Evolutionary conservation across 1,139 yeast genomes (phyloP).

Genomic region (Kodamaea anthophila): DNA sequence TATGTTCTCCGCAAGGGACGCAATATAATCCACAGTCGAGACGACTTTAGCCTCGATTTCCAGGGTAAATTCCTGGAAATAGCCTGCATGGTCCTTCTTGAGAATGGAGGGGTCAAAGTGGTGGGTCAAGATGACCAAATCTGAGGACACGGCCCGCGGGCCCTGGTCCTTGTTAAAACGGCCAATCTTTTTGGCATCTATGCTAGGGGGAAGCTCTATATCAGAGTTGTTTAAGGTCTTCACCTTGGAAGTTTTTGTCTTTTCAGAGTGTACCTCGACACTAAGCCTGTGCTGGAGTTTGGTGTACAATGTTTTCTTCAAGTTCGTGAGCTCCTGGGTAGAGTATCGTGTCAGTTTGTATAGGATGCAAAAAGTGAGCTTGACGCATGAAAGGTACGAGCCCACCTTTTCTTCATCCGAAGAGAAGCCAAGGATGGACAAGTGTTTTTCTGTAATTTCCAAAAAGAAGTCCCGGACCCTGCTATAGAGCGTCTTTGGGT

Average conservation of each 20-base stretch:
- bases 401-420: slow-evolving; percentile 30
- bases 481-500: slow-evolving; percentile 4
- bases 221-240: too few relatives aligned
- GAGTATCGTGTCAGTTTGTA: slow-evolving; percentile 10
- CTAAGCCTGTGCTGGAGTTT: slow-evolving; percentile 13
- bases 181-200: slow-evolving; percentile 27
- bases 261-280: too few relatives aligned
- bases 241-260: too few relatives aligned
- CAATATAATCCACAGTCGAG: slow-evolving; percentile 8
- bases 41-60: slow-evolving; percentile 8
- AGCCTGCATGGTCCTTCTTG: too few relatives aligned
- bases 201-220: slow-evolving; percentile 35
- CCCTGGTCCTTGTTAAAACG: background rate
- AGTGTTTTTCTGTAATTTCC: slow-evolving; percentile 22
- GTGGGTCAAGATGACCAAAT: slow-evolving; percentile 9
- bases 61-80: slow-evolving; percentile 8
- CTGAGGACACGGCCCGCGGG: slow-evolving; percentile 12
- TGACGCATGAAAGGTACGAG: slow-evolving; percentile 22
- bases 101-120: too few relatives aligned
- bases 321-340: slow-evolving; percentile 6
- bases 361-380: slow-evolving; percentile 24
- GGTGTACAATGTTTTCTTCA: slow-evolving; percentile 12
- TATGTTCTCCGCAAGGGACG: slow-evolving; percentile 4
- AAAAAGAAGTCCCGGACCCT: slow-evolving; percentile 16
- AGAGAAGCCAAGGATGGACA: slow-evolving; percentile 20